A percentile compares a stretch with the other conserved stretches of the same genome.
These are phyloP conservation scores for Ascobolus immersus DNA, from an alignment of 495 filamentous ascomycete species.

Conservation along the genomic window DNA sequence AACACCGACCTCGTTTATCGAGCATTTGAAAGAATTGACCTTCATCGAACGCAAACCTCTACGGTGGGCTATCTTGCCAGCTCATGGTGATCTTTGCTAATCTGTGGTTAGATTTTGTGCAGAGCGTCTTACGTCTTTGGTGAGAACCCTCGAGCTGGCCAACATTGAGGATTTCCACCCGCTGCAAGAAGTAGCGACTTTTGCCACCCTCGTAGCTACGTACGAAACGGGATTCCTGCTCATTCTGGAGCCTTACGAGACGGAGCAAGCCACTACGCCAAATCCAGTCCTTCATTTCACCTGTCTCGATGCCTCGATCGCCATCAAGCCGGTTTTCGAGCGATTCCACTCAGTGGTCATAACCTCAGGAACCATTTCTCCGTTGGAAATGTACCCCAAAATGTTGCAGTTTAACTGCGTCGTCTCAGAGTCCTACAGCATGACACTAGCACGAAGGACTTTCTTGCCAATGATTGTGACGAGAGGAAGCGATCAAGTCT, in stretches of 20 bases:
- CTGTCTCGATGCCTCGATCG: conserved; percentile 91
- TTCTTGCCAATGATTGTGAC: conserved; percentile 97
- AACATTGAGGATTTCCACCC: conserved; percentile 96
- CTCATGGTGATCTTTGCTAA: neutral
- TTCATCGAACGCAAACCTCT: conserved; percentile 95
- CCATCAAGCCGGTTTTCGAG: conserved; percentile 93
- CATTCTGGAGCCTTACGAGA: conserved; percentile 90
- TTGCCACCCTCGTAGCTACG: conserved; percentile 89
- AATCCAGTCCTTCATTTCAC: conserved; percentile 92
- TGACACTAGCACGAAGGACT: conserved; percentile 85
- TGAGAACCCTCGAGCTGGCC: conserved; percentile 81
- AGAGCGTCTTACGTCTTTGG: conserved; percentile 80
- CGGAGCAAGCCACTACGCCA: conserved; percentile 79
- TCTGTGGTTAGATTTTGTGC: conserved; percentile 43
- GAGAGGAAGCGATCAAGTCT: conserved; percentile 72
- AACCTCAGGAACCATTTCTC: conserved; percentile 90
- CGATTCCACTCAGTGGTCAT: conserved; percentile 95
- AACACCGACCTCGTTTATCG: conserved; percentile 78
- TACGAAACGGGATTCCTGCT: conserved; percentile 94
- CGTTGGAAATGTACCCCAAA: conserved; percentile 95
- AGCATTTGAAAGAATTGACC: conserved; percentile 79
- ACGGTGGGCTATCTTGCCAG: conserved; percentile 14
- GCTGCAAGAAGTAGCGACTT: conserved; percentile 91
- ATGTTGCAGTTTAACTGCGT: conserved; percentile 86
- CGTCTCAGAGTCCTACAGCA: conserved; percentile 84